These are phyloP conservation scores for Solanum sejunctum DNA, from an alignment of 257 asterid species.

Conservation along the genomic window DNA sequence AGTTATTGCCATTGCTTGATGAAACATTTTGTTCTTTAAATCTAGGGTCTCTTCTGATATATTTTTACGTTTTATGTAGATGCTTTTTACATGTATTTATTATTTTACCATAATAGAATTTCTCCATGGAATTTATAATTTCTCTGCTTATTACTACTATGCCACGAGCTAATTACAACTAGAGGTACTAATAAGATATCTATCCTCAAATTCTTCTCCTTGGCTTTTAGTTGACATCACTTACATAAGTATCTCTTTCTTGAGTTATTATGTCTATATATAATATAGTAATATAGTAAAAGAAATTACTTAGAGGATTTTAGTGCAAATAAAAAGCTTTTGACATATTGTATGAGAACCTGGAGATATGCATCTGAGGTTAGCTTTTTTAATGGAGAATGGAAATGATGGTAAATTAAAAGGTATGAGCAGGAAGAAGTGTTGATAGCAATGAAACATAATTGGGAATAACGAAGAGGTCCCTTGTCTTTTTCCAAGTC, in stretches of 20 bases:
- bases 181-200: not conserved
- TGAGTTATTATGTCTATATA: not conserved
- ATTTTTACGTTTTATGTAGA: not conserved
- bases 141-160: not conserved
- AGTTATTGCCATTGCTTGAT: not conserved
- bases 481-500: conserved; percentile 46
- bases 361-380: not conserved
- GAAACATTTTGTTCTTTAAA: not conserved
- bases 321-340: not conserved
- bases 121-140: not conserved
- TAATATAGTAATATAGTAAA: not conserved
- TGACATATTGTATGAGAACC: not conserved
- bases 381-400: not conserved
- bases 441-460: conserved; percentile 36
- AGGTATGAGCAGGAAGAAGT: conserved; percentile 53
- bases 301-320: not conserved
- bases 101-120: not conserved
- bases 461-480: conserved; percentile 30
- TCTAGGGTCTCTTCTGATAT: not conserved
- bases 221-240: not conserved
- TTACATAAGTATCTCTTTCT: not conserved
- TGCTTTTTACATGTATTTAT: not conserved
- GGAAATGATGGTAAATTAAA: conserved; percentile 75
- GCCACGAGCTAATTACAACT: not conserved
- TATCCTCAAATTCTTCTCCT: not conserved